Evolutionary conservation across 2,329 filamentous ascomycete genomes (phyloP).

Genomic region (Thermothelomyces thermophilus): DNA sequence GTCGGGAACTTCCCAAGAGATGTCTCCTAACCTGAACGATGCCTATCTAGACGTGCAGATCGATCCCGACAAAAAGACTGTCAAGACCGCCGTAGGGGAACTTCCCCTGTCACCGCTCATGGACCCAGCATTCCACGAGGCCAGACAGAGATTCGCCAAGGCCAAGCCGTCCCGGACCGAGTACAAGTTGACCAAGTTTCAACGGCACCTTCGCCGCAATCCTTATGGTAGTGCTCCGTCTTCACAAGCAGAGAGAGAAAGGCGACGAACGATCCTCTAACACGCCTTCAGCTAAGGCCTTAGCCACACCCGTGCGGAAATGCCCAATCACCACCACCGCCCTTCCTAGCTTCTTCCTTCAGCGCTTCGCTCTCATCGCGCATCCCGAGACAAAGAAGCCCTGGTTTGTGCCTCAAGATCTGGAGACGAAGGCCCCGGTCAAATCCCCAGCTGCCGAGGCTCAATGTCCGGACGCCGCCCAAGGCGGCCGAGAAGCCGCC

Average conservation of each 20-base stretch:
- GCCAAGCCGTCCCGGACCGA: slow-evolving; percentile 30
- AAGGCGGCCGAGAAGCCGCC: background rate
- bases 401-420: slow-evolving; percentile 48
- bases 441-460: background rate
- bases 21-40: background rate
- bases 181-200: slow-evolving; percentile 36
- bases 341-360: slow-evolving; percentile 57
- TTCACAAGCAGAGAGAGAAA: background rate
- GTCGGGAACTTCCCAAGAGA: background rate
- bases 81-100: slow-evolving; percentile 39
- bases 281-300: slow-evolving; percentile 46
- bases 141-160: slow-evolving; percentile 37
- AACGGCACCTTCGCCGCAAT: slow-evolving; percentile 53
- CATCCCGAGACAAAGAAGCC: slow-evolving; percentile 47
- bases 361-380: slow-evolving; percentile 50
- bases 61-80: slow-evolving; percentile 35
- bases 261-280: background rate
- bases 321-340: slow-evolving; percentile 43
- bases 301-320: slow-evolving; percentile 53
- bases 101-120: slow-evolving; percentile 51
- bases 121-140: slow-evolving; percentile 43
- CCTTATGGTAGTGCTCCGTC: slow-evolving; percentile 50
- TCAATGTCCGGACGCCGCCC: background rate
- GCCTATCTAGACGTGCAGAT: slow-evolving; percentile 23
- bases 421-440: slow-evolving; percentile 12